phyloP scores from a whole-genome alignment of 306 rosid genomes.

The Fragaria vesca region DNA sequence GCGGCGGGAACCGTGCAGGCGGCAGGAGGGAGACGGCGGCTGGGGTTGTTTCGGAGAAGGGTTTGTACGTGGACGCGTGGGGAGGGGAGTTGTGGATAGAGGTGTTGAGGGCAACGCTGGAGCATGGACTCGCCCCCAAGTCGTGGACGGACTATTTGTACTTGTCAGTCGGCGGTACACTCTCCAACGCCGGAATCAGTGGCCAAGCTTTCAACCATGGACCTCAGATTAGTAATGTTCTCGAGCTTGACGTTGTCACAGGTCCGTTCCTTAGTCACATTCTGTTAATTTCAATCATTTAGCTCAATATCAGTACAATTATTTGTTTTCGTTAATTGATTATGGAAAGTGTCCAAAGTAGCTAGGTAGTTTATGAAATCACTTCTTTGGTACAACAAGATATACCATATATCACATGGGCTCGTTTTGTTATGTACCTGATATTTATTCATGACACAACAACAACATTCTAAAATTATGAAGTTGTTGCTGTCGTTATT shows the following conservation, averaged over 20 bases:
- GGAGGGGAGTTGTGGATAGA: slow-evolving; percentile 93
- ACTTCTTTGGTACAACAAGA: neutral
- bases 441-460: neutral
- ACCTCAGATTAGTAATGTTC: slow-evolving; percentile 81
- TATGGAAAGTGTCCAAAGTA: neutral
- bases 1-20: slow-evolving; percentile 6
- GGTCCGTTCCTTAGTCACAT: slow-evolving; percentile 31
- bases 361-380: slow-evolving; percentile 8
- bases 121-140: slow-evolving; percentile 72
- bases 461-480: slow-evolving; percentile 12
- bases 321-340: neutral
- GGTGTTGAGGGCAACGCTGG: slow-evolving; percentile 52
- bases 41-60: slow-evolving; percentile 49
- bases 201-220: slow-evolving; percentile 94
- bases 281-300: neutral
- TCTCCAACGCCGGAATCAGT: slow-evolving; percentile 90
- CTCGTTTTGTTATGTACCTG: neutral
- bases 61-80: slow-evolving; percentile 77
- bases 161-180: slow-evolving; percentile 91
- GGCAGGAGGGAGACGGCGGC: neutral
- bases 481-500: slow-evolving; percentile 7
- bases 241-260: slow-evolving; percentile 84
- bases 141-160: slow-evolving; percentile 98
- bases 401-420: slow-evolving; percentile 10
- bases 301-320: neutral